Evolutionary conservation across 1,139 yeast genomes (phyloP), one percentile per base, ranked within the genome.

Genomic region (Kurtzmaniella quercitrusa): DNA sequence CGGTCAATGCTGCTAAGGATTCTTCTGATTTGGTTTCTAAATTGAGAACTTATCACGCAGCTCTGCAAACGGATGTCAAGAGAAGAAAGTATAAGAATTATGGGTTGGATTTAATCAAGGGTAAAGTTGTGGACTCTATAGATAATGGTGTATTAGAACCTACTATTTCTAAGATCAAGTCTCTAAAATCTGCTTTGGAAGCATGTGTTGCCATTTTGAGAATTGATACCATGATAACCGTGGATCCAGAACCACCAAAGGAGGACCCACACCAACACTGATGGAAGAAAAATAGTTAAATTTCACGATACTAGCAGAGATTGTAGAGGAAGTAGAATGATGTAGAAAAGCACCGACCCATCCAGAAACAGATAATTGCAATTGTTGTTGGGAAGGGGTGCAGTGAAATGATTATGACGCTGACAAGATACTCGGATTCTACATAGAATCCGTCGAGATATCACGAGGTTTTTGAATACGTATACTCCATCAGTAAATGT

Each of bases 1-100:
- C 98, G 6, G 91, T 88, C 41, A 94, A 94, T 62, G 98, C 98
- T 9, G 99, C 98, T 36, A 93, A 93, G 68, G 98, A 94, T 67
- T 83, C 97, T 1, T 82, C 94, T 36, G 99, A 94, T 51, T 77
- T 94, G 55, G 91, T 93, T 49, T 94, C 98, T 45, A 94, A 91
- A 68, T 76, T 94, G 56, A 83, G 99, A 66, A 87, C 98, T 3
- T 93, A 93, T 65, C 99, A 94, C 63, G 93, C 97, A 18, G 96
- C 97, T 4, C 81, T 96, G 42, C 82, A 85, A 40, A 79, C 87
- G 17, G 98, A 93, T 59, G 59, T 70, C 46, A 94, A 93, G 74
- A 82, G 94, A 61, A 84, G 83, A 60, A 81, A 81, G 53, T 93
- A 93, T 71, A 86, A 81, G 62, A 84, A 88, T 70, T 91, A 89